Base-by-base conservation (phyloP, 2,329 filamentous ascomycete species). In the Xylariaceae sp. region DNA sequence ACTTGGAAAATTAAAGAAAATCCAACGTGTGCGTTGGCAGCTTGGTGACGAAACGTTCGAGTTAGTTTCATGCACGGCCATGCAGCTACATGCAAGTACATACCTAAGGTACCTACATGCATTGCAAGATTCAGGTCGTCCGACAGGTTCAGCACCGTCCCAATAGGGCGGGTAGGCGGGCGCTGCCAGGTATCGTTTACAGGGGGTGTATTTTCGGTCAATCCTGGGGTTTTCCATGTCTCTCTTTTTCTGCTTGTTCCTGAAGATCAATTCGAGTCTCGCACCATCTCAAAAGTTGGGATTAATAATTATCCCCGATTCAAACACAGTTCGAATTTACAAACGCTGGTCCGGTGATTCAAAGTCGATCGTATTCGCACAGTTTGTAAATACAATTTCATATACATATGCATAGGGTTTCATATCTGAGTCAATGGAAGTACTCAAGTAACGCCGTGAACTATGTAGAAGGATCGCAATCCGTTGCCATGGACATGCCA, bases 11-110 rank as follows among this genome's bases (percentile, higher is more conserved):
- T 49, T 46, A 57, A 58, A 52, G 26, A 52, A 29, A 48, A 47
- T 44, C 40, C 20, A 48, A 46, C 19, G 51, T 61, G 51, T 65
- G 62, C 59, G 62, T 63, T 65, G 62, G 62, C 61, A 65, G 52
- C 54, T 60, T 59, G 44, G 54, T 64, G 61, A 65, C 62, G 62
- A 65, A 63, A 58, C 59, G 56, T 62, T 63, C 43, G 21, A 54
- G 48, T 59, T 63, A 62, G 61, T 54, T 52, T 52, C 56, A 60
- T 61, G 60, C 58, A 59, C 32, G 56, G 48, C 51, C 52, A 57
- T 62, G 54, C 52, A 50, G 47, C 23, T 26, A 26, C 23, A 26
- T 26, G 40, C 10, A 29, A 23, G 26, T 26, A n/a, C n/a, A n/a
- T n/a, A n/a, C n/a, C n/a, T n/a, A n/a, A n/a, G n/a, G n/a, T n/a